Conservation (phyloP, 2,329 filamentous ascomycete species). For the Colletotrichum zoysiae region DNA sequence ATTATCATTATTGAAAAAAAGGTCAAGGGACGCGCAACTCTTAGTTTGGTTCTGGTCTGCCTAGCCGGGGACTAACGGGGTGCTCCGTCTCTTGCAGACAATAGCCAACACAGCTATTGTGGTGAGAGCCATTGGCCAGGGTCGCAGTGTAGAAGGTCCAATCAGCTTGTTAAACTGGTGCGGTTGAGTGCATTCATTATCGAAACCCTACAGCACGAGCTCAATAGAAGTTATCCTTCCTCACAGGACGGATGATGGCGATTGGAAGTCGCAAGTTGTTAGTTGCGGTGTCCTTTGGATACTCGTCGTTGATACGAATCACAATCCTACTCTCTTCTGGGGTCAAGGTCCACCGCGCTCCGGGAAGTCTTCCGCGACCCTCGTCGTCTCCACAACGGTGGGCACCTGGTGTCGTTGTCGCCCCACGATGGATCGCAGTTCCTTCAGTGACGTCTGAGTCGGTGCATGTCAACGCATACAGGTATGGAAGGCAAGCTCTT, state of each 20-base stretch:
- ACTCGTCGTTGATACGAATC: neutral
- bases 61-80: fast-evolving
- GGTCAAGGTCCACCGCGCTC: neutral
- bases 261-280: neutral
- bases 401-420: neutral
- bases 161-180: too few relatives aligned
- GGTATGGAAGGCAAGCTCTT: neutral
- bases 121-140: neutral
- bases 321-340: neutral
- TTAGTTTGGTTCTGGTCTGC: neutral
- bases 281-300: neutral
- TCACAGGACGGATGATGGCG: too few relatives aligned
- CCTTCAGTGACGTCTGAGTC: neutral
- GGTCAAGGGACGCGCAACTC: neutral
- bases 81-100: neutral
- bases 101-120: neutral
- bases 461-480: neutral
- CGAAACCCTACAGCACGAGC: neutral
- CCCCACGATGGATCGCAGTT: neutral
- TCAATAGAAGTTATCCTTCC: neutral
- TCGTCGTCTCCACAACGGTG: neutral
- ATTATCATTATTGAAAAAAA: too few relatives aligned
- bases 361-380: neutral
- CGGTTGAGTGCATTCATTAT: neutral
- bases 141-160: too few relatives aligned